These are phyloP conservation scores for Leccinum broughii DNA, from an alignment of 768 basidiomycete genomes.

Conservation along the genomic window DNA sequence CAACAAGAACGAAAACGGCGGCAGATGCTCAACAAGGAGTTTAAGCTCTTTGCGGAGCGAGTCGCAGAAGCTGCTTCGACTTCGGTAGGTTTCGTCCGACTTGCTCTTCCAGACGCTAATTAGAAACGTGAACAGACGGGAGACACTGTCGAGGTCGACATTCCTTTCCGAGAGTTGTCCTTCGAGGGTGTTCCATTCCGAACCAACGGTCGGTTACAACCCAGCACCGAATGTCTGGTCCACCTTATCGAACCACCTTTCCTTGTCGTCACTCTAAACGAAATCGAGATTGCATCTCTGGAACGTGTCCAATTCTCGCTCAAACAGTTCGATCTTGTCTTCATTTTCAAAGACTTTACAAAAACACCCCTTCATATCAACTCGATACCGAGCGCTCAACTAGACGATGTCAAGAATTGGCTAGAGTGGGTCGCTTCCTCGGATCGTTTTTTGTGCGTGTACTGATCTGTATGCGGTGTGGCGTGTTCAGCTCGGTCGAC, in stretches of 20 bases:
- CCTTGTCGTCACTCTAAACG: constrained; percentile 89
- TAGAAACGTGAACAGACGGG: constrained; percentile 52
- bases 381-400: constrained; percentile 84
- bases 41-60: constrained; percentile 91
- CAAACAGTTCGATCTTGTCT: constrained; percentile 97
- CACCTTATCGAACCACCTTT: constrained; percentile 95
- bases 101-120: constrained; percentile 1
- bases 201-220: constrained; percentile 91
- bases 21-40: constrained; percentile 89
- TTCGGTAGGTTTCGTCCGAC: constrained; percentile 54
- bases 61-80: constrained; percentile 79
- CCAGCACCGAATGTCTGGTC: constrained; percentile 95
- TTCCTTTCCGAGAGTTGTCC: constrained; percentile 95
- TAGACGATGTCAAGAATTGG: constrained; percentile 99
- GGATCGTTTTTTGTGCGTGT: neutral
- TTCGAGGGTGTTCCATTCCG: constrained; percentile 97
- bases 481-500: constrained; percentile 80
- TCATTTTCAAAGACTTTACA: constrained; percentile 96
- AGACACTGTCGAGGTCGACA: constrained; percentile 88
- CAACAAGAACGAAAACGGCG: constrained; percentile 93
- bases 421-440: constrained; percentile 69
- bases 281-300: constrained; percentile 95
- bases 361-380: constrained; percentile 91
- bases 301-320: constrained; percentile 96
- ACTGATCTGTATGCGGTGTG: constrained; percentile 6